phyloP scores from a whole-genome alignment of 2,329 filamentous ascomycete genomes.

The Orbilia oligospora region DNA sequence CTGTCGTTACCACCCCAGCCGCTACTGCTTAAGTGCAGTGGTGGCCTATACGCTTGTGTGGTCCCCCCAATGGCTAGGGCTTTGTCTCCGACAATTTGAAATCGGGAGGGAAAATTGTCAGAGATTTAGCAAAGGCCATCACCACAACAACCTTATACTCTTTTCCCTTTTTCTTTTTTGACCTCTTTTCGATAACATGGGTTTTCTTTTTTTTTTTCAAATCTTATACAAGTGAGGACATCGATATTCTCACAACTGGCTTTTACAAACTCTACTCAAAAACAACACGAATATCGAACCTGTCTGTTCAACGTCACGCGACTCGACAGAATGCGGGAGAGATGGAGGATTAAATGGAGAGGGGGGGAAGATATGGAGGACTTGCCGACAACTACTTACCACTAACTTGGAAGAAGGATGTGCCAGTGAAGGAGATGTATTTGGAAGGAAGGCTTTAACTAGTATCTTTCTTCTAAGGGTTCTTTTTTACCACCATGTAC shows the following conservation, averaged over 20 bases:
- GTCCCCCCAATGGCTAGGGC: background rate
- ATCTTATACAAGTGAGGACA: constrained; percentile 55
- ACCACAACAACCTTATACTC: constrained; percentile 9
- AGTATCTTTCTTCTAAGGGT: constrained; percentile 55
- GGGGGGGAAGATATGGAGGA: background rate
- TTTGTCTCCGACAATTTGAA: constrained; percentile 8
- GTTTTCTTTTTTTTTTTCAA: constrained; percentile 33
- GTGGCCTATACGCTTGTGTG: constrained; percentile 58
- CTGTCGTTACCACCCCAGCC: constrained; percentile 63
- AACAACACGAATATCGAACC: constrained; percentile 56
- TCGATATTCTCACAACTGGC: constrained; percentile 45
- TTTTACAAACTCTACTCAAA: constrained; percentile 52
- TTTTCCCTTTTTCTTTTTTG: constrained; percentile 35
- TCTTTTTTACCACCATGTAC: constrained; percentile 42
- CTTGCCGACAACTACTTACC: constrained; percentile 37
- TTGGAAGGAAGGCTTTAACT: constrained; percentile 57
- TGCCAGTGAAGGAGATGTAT: constrained; percentile 28
- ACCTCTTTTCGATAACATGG: constrained; percentile 54
- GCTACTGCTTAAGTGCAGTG: constrained; percentile 65
- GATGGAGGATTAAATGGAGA: constrained; percentile 2
- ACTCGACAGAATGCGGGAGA: constrained; percentile 9
- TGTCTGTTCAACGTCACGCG: constrained; percentile 57
- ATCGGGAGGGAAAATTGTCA: constrained; percentile 19
- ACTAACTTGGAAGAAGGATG: constrained; percentile 16
- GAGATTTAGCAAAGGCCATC: background rate